These are phyloP conservation scores for Tolypocladium amazonense DNA, from an alignment of 2,329 filamentous ascomycete genomes.

Conservation along the genomic window DNA sequence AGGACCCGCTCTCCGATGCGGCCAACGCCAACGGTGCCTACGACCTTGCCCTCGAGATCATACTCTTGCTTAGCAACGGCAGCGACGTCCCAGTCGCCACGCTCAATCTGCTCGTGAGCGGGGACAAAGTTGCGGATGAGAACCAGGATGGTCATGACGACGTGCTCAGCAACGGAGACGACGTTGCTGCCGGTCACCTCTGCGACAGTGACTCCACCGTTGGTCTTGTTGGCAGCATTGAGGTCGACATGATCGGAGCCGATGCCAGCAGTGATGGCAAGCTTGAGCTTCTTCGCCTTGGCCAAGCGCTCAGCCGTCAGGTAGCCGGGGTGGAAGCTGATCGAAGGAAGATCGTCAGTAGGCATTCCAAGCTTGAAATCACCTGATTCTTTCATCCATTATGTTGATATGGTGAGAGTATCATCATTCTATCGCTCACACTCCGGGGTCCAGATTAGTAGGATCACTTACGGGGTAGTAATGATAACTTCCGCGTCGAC, in stretches of 20 bases:
- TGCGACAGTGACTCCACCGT: slow-evolving; percentile 91
- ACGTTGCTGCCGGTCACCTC: slow-evolving; percentile 98
- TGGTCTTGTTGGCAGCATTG: slow-evolving; percentile 94
- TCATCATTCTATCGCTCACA: too few relatives aligned
- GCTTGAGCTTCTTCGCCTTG: slow-evolving; percentile 98
- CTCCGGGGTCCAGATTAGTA: background rate
- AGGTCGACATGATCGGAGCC: slow-evolving; percentile 98
- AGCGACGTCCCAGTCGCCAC: slow-evolving; percentile 91
- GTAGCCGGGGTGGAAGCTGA: slow-evolving; percentile 94
- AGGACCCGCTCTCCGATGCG: slow-evolving; percentile 98
- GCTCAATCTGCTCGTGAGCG: slow-evolving; percentile 84
- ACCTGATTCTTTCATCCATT: background rate
- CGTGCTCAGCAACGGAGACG: slow-evolving; percentile 96
- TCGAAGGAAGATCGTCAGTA: background rate
- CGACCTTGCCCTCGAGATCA: slow-evolving; percentile 93
- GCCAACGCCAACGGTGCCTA: slow-evolving; percentile 94
- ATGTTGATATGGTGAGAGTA: background rate
- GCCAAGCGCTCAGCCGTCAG: slow-evolving; percentile 91
- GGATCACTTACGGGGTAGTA: slow-evolving; percentile 69
- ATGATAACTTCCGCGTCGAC: slow-evolving; percentile 98
- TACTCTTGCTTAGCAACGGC: slow-evolving; percentile 97
- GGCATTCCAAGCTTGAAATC: background rate
- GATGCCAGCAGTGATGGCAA: slow-evolving; percentile 94
- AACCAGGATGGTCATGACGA: slow-evolving; percentile 95
- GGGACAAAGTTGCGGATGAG: slow-evolving; percentile 98